Conservation (phyloP, 129 eudicot genomes). For the Heracleum sosnowskyi region DNA sequence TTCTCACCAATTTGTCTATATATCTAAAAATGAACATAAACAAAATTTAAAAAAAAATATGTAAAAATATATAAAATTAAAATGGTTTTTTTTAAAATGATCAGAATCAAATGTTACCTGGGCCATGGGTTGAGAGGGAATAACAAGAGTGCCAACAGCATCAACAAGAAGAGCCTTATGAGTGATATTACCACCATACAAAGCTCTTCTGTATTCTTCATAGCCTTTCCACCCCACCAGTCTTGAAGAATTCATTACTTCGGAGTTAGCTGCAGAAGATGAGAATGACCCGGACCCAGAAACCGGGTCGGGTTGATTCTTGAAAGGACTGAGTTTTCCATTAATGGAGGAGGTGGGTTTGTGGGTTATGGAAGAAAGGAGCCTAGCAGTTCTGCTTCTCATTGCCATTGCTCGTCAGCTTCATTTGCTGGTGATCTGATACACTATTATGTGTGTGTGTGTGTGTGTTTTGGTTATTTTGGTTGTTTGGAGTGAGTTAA, state of each 20-base stretch:
- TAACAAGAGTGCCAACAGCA: slow-evolving; percentile 93
- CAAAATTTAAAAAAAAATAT: neutral
- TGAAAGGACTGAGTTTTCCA: neutral
- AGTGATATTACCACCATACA: slow-evolving; percentile 75
- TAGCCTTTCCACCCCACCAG: slow-evolving; percentile 51
- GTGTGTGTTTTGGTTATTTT: neutral
- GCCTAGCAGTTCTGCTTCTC: slow-evolving; percentile 15
- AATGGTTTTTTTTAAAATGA: neutral
- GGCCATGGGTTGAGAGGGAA: slow-evolving; percentile 98
- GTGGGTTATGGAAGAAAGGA: slow-evolving; percentile 10
- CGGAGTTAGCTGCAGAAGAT: slow-evolving; percentile 25
- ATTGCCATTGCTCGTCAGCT: slow-evolving; percentile 4
- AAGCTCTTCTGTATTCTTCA: slow-evolving; percentile 67
- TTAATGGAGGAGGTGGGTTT: neutral
- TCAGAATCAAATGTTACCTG: slow-evolving; percentile 34
- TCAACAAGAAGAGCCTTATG: slow-evolving; percentile 93
- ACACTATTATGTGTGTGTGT: neutral
- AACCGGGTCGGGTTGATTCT: slow-evolving; percentile 16
- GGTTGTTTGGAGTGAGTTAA: slow-evolving; percentile 12
- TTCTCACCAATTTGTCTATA: slow-evolving; percentile 90
- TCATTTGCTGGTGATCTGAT: slow-evolving; percentile 1
- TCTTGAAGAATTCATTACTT: slow-evolving; percentile 31
- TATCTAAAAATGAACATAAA: slow-evolving; percentile 28
- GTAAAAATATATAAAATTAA: neutral
- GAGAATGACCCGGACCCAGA: slow-evolving; percentile 15